Conservation (phyloP, 768 basidiomycete species). For the Lentinula raphanica region DNA sequence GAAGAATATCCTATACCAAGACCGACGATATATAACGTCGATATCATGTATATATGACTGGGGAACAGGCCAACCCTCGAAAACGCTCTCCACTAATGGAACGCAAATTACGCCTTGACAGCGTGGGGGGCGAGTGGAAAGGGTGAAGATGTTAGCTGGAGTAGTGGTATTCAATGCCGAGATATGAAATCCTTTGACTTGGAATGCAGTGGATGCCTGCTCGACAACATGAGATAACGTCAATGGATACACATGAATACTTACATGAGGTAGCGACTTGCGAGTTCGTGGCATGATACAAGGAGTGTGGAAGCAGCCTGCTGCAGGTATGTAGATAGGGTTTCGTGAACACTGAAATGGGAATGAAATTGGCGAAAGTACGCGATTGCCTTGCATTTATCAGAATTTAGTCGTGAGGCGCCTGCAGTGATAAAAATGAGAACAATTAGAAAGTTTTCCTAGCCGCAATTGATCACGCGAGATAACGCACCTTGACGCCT, state of each 20-base stretch:
- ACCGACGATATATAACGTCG: not conserved
- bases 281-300: not conserved
- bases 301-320: constrained; percentile 2
- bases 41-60: not conserved
- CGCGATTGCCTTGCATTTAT: no score
- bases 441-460: no score
- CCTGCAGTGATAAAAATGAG: no score
- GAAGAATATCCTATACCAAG: not conserved
- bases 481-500: no score
- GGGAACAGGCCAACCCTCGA: not conserved
- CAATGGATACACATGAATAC: not conserved
- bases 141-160: not conserved
- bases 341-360: no score
- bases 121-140: not conserved
- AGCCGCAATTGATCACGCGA: no score
- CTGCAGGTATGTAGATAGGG: no score
- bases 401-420: no score
- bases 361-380: no score
- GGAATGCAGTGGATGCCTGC: not conserved
- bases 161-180: not conserved
- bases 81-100: not conserved
- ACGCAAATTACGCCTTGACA: not conserved
- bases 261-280: not conserved
- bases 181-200: not conserved
- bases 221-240: not conserved